Evolutionary conservation across 148 eudicot species (phyloP).

Genomic region (Rhododendron simsii): DNA sequence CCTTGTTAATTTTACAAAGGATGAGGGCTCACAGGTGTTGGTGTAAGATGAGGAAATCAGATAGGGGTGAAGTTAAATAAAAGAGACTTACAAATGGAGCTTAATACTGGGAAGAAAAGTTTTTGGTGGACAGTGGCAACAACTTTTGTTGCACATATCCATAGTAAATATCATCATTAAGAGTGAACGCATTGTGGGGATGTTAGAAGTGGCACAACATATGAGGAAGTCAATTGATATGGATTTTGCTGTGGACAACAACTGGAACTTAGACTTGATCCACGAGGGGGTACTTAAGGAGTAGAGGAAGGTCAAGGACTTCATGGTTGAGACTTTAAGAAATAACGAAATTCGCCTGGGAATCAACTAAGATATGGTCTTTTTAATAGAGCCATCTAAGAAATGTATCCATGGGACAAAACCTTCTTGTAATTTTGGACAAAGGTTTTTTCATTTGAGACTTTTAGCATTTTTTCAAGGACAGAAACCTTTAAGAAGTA

Average conservation of each 20-base stretch:
- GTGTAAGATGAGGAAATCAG: constrained; percentile 1
- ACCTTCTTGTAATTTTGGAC: neutral
- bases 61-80: neutral
- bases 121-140: neutral
- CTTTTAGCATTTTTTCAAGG: neutral
- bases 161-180: neutral
- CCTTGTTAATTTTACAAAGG: neutral
- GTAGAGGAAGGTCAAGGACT: neutral
- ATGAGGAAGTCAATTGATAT: neutral
- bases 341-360: neutral
- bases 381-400: neutral
- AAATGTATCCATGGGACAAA: neutral
- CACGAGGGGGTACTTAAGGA: neutral
- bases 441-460: neutral
- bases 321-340: neutral
- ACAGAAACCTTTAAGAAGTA: neutral
- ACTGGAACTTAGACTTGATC: neutral
- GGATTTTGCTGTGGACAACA: neutral
- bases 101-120: neutral
- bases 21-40: neutral
- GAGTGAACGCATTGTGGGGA: neutral
- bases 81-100: neutral
- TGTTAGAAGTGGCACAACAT: neutral
- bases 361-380: neutral
- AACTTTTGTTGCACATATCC: neutral